phyloP scores from a whole-genome alignment of 495 filamentous ascomycete species.

The Aspergillus heteromorphus region DNA sequence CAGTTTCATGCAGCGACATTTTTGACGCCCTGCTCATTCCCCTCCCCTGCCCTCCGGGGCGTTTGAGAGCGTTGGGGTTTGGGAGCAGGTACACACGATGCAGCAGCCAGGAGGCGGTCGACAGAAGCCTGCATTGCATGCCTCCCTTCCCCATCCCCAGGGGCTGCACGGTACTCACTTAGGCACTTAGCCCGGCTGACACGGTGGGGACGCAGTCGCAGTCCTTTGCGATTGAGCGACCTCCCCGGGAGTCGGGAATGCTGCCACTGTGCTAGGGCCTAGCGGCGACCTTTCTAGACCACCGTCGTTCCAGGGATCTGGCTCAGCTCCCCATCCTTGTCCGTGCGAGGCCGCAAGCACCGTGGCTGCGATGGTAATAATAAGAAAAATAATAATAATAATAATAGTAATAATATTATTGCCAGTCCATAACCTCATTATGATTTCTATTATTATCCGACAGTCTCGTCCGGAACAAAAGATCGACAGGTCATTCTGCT shows the following conservation, averaged over 20 bases:
- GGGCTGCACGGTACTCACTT: constrained; percentile 5
- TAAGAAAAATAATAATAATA: too few species aligned
- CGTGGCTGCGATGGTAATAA: constrained; percentile 7
- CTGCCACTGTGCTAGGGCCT: constrained; percentile 3
- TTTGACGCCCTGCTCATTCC: not conserved
- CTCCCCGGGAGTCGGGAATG: constrained; percentile 4
- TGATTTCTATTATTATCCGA: constrained; percentile 3
- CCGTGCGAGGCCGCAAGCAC: constrained; percentile 9
- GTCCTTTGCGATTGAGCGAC: constrained; percentile 9
- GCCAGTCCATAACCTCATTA: not conserved
- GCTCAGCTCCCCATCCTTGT: not conserved
- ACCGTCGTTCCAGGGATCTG: constrained; percentile 29
- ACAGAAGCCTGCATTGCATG: not conserved
- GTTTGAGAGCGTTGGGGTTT: not conserved
- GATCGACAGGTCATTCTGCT: constrained; percentile 6
- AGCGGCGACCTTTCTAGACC: constrained; percentile 28
- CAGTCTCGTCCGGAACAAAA: constrained; percentile 1
- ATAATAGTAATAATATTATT: too few species aligned
- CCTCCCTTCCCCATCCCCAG: too few species aligned
- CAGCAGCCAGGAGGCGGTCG: not conserved
- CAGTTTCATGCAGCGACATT: not conserved
- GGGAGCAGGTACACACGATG: not conserved
- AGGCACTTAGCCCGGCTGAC: constrained; percentile 9
- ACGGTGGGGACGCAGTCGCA: constrained; percentile 21
- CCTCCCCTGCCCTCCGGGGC: not conserved